Evolutionary conservation across 345 rosid species (phyloP), one percentile per base, ranked within the genome.

Genomic region (Arabis hirsuta): DNA sequence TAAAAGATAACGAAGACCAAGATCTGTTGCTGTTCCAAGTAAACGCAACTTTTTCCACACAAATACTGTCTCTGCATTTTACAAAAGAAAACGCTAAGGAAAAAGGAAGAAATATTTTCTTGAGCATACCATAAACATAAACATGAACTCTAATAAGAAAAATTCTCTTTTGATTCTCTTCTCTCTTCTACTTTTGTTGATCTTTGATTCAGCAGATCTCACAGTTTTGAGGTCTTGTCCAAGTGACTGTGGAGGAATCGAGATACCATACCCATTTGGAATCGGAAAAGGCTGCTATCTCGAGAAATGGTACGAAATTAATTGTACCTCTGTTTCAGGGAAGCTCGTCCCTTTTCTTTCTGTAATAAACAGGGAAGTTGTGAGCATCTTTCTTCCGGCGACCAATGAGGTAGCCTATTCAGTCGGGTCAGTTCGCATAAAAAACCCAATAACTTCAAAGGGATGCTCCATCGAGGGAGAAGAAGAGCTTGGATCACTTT

Each of bases 241-340:
- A 2, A 50, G 1, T 0, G 1, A 4, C 2, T 84, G 88, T 34
- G 85, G 88, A 26, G 53, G 67, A 38, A 46, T 80, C 13, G 10
- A 36, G 32, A 74, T 85, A 22, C 86, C 83, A 0, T 72, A 34
- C 66, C 88, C 86, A 8, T 85, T 85, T 52, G 84, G 88, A 14
- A 62, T 55, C 3, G 44, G 59, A 0, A 10, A 12, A 5, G 82
- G 43, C 7, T 81, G 84, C 24, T 73, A 67, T 73, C 52, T 39
- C 7, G 7, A 62, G 1, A 2, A 12, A 4, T 31, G 53, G 36
- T 78, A 68, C 24, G 62, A 32, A 12, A 46, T 72, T 27, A 14
- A 45, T 4, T 82, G 82, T 22, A 38, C 52, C 22, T 50, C 38
- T 62, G 47, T 45, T 8, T 45, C 50, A 14, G 20, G 9, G 20